A percentile compares a stretch with the other conserved stretches of the same genome.
Evolutionary conservation across 2,329 filamentous ascomycete genomes (phyloP).

Genomic region (Colletotrichum cordylinicola): DNA sequence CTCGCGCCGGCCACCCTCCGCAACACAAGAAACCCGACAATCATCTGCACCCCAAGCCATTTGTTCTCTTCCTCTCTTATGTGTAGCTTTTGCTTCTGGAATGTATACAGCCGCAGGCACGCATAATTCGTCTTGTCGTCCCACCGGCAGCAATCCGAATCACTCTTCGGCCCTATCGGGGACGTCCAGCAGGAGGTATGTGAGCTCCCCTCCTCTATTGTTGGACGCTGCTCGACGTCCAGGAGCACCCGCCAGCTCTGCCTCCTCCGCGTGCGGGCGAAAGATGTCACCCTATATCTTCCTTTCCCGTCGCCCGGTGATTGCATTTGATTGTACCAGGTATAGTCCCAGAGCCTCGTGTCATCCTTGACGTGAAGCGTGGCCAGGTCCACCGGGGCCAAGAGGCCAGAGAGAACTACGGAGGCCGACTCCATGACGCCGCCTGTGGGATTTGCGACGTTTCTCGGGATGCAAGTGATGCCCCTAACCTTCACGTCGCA

Average conservation of each 20-base stretch:
- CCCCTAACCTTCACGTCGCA: neutral
- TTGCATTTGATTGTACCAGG: neutral
- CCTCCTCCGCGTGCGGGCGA: neutral
- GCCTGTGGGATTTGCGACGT: neutral
- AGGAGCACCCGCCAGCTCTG: neutral
- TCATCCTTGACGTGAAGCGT: neutral
- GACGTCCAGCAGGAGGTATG: neutral
- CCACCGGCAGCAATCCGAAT: accelerated
- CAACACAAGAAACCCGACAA: neutral
- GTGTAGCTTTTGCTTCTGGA: neutral
- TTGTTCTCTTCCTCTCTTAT: accelerated
- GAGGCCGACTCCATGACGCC: neutral
- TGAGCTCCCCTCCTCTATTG: neutral
- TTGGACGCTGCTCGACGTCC: neutral
- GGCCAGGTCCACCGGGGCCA: neutral
- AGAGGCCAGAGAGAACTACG: neutral
- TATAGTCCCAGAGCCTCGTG: neutral
- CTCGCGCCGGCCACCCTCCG: neutral
- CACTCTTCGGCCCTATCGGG: neutral
- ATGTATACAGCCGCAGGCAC: neutral
- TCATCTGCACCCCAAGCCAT: accelerated
- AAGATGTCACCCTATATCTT: neutral
- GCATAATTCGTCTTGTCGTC: neutral
- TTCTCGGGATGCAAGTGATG: neutral
- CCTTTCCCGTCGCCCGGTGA: neutral